Conservation (phyloP, 768 basidiomycete species). For the Paxillus involutus region DNA sequence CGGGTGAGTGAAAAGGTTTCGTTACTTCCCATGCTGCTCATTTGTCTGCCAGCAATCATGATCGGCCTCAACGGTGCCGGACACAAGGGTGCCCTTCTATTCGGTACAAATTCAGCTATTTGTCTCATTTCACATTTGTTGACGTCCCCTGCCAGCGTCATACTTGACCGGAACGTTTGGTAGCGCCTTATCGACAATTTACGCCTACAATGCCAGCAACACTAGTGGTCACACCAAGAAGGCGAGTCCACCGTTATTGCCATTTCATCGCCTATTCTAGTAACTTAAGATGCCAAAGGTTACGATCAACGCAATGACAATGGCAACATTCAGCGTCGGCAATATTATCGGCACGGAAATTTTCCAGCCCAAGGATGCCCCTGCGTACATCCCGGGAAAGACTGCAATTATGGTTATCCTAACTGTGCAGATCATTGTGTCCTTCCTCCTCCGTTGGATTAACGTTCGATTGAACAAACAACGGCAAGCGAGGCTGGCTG, state of each 20-base stretch:
- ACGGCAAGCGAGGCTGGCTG: conserved; percentile 41
- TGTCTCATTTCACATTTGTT: neutral
- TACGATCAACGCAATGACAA: conserved; percentile 61
- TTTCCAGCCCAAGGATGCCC: conserved; percentile 61
- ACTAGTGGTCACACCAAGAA: conserved; percentile 69
- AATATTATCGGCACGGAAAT: conserved; percentile 66
- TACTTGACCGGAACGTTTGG: conserved; percentile 59
- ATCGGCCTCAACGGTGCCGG: conserved; percentile 52
- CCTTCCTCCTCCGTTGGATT: conserved; percentile 50
- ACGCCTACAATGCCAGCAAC: conserved; percentile 66
- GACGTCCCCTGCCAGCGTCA: conserved; percentile 32
- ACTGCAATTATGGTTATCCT: conserved; percentile 63
- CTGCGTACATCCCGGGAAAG: conserved; percentile 65
- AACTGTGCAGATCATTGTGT: conserved; percentile 49
- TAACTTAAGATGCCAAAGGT: conserved; percentile 28
- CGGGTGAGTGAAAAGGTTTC: conserved; percentile 34
- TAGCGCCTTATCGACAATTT: conserved; percentile 56
- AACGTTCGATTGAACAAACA: conserved; percentile 53
- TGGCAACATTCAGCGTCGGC: conserved; percentile 53
- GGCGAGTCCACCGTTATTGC: conserved; percentile 16
- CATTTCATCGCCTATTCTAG: neutral
- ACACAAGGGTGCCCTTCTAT: conserved; percentile 53
- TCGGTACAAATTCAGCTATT: conserved; percentile 38
- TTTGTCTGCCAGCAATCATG: conserved; percentile 38
- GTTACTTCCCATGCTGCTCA: neutral